These are phyloP conservation scores for Vigna trinervia DNA, from an alignment of 306 rosid species.

Conservation along the genomic window DNA sequence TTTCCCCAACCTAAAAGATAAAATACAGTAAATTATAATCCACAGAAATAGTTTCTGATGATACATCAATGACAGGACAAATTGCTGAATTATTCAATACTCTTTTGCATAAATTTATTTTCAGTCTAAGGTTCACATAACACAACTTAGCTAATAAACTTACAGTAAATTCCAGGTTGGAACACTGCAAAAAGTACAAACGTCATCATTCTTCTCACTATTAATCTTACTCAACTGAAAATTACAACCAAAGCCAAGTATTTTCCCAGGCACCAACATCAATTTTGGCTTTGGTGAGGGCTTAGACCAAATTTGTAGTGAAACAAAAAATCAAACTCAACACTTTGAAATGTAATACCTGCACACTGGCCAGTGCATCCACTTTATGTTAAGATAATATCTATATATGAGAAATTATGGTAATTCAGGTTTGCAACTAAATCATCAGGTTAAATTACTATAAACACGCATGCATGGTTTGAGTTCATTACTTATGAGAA, in stretches of 20 bases:
- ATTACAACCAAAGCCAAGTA: conserved; percentile 53
- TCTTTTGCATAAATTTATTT: conserved; percentile 16
- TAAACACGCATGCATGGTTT: conserved; percentile 8
- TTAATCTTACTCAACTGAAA: conserved; percentile 19
- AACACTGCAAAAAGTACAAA: neutral
- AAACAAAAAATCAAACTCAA: conserved; percentile 1
- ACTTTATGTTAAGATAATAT: conserved; percentile 5
- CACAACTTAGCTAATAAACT: neutral
- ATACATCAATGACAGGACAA: conserved; percentile 19
- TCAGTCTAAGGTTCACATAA: conserved; percentile 13
- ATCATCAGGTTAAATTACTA: conserved; percentile 25
- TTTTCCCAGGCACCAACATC: conserved; percentile 1
- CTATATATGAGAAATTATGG: conserved; percentile 10
- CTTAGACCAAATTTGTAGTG: neutral
- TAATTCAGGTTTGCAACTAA: conserved; percentile 24
- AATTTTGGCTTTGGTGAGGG: conserved; percentile 20
- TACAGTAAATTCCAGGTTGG: neutral
- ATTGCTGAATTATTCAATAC: conserved; percentile 12
- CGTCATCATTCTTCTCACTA: neutral
- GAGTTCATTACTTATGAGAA: conserved; percentile 11
- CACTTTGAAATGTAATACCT: conserved; percentile 14
- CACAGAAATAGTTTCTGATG: conserved; percentile 6
- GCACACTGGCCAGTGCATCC: neutral
- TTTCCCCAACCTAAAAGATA: neutral
- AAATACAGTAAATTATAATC: conserved; percentile 25